phyloP scores from a whole-genome alignment of 352 stramenopile genomes.

The Saprolegnia diclina region DNA sequence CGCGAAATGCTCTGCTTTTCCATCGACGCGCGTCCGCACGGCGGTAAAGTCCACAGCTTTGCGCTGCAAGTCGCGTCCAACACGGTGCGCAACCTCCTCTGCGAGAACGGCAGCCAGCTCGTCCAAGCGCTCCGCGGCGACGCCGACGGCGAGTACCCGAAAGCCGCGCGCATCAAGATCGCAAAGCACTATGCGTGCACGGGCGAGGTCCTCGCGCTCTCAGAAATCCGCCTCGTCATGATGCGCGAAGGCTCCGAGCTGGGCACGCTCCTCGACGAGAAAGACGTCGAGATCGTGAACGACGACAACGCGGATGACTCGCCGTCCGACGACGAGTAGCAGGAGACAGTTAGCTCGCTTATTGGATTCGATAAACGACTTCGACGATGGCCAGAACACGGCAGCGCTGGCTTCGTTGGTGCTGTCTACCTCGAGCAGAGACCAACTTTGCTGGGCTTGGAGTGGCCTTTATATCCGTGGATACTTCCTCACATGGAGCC shows the following conservation, averaged over 20 bases:
- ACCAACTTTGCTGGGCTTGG: no score
- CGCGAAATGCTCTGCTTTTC: background rate
- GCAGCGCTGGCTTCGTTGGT: no score
- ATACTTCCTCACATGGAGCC: no score
- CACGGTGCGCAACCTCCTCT: background rate
- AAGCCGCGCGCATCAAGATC: background rate
- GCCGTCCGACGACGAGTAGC: background rate
- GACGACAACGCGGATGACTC: slow-evolving; percentile 16
- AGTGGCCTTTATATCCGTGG: no score
- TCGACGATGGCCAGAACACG: no score
- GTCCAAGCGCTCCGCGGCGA: background rate
- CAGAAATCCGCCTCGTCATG: background rate
- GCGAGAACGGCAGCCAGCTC: background rate
- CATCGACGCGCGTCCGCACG: background rate
- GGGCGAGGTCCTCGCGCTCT: slow-evolving; percentile 2
- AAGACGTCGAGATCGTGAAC: background rate
- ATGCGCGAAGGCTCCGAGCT: background rate
- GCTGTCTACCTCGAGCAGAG: no score
- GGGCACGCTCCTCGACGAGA: background rate
- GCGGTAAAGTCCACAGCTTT: background rate
- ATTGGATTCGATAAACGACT: no score
- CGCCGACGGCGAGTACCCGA: background rate
- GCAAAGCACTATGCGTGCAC: slow-evolving; percentile 17
- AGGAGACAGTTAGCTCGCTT: no score
- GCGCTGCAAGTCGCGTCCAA: background rate